A percentile compares a stretch with the other conserved stretches of the same genome.
Conservation (phyloP, 495 filamentous ascomycete species). For the Patellaria atrata region DNA sequence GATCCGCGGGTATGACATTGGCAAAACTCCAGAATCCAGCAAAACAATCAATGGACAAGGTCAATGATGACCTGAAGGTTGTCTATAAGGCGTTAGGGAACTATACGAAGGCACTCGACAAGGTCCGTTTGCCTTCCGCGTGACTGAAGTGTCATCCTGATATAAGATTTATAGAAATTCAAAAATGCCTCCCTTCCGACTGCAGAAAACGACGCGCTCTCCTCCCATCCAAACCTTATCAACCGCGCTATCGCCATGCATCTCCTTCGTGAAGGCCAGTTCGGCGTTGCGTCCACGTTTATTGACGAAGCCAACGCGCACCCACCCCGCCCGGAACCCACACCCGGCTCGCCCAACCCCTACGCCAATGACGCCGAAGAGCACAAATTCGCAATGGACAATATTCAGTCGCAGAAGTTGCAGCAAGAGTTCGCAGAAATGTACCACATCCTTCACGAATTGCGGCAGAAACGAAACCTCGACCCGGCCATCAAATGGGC, state of each 20-base stretch:
- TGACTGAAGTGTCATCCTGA: neutral
- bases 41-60: constrained; percentile 58
- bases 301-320: constrained; percentile 44
- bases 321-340: constrained; percentile 17
- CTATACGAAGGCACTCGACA: constrained; percentile 71
- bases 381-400: constrained; percentile 16
- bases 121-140: constrained; percentile 37
- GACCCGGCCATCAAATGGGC: constrained; percentile 80
- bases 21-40: constrained; percentile 74
- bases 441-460: constrained; percentile 72
- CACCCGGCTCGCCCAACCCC: constrained; percentile 14
- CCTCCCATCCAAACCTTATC: constrained; percentile 57
- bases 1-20: constrained; percentile 51
- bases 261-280: constrained; percentile 84
- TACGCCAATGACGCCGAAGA: constrained; percentile 12
- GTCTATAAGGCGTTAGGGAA: constrained; percentile 62
- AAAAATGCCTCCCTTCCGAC: constrained; percentile 59
- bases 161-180: constrained; percentile 43
- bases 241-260: constrained; percentile 95
- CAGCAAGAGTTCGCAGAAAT: constrained; percentile 70
- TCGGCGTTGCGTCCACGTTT: constrained; percentile 71
- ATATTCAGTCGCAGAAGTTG: constrained; percentile 31
- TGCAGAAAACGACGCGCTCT: constrained; percentile 70
- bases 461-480: constrained; percentile 56
- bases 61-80: constrained; percentile 67